Conservation (phyloP, 352 stramenopile species). For the Discostella stelligera region DNA sequence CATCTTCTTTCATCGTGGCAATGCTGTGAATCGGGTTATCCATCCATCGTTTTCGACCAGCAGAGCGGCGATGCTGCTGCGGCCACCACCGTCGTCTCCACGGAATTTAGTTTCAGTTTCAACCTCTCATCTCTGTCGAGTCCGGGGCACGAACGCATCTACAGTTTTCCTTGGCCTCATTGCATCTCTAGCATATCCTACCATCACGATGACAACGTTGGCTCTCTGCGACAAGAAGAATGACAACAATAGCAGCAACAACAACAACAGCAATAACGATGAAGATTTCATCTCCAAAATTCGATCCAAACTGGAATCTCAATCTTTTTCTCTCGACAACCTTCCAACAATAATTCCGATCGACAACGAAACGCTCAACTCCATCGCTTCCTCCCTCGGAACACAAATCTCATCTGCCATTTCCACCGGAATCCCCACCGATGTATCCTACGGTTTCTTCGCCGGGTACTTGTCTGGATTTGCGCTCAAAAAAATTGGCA, state of each 20-base stretch:
- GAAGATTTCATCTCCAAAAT: slow-evolving; percentile 51
- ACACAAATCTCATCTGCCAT: slow-evolving; percentile 28
- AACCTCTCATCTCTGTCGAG: not conserved
- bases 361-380: slow-evolving; percentile 14
- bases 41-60: not conserved
- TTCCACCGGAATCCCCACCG: slow-evolving; percentile 59
- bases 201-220: slow-evolving; percentile 10
- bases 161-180: slow-evolving; percentile 2
- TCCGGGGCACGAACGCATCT: no score
- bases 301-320: slow-evolving; percentile 16
- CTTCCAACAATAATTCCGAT: not conserved
- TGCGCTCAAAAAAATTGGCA: slow-evolving; percentile 68
- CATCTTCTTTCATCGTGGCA: not conserved
- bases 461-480: slow-evolving; percentile 65
- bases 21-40: not conserved
- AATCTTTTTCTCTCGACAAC: not conserved
- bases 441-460: slow-evolving; percentile 74
- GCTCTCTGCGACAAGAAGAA: slow-evolving; percentile 4
- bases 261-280: slow-evolving; percentile 15
- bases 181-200: slow-evolving; percentile 9
- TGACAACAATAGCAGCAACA: not conserved
- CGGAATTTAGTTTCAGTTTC: not conserved
- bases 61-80: not conserved
- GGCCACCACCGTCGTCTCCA: not conserved
- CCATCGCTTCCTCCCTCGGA: slow-evolving; percentile 6